These are phyloP conservation scores for Trifolium dubium DNA, from an alignment of 306 rosid species.

Conservation along the genomic window DNA sequence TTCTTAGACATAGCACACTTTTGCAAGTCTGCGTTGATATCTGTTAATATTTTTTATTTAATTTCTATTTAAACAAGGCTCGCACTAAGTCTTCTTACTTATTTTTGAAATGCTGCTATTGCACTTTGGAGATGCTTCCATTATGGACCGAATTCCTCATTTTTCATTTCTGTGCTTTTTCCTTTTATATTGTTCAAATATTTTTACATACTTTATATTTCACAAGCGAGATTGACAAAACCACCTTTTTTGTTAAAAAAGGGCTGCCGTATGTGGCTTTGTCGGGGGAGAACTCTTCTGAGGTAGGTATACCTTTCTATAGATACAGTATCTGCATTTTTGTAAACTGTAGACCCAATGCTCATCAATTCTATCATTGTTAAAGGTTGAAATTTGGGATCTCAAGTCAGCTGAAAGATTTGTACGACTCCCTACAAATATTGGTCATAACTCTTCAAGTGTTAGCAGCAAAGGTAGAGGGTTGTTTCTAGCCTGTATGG, in stretches of 20 bases:
- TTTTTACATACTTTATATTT: neutral
- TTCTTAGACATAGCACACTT: neutral
- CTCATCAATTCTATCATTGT: constrained; percentile 40
- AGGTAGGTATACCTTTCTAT: constrained; percentile 52
- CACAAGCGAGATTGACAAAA: constrained; percentile 30
- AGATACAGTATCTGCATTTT: constrained; percentile 38
- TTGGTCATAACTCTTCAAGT: constrained; percentile 45
- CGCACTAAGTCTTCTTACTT: constrained; percentile 24
- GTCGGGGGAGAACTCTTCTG: constrained; percentile 80
- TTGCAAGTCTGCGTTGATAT: constrained; percentile 16
- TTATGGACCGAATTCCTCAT: constrained; percentile 27
- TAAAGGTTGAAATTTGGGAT: constrained; percentile 97
- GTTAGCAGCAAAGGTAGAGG: constrained; percentile 63
- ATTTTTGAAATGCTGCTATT: constrained; percentile 20
- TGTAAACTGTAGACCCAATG: constrained; percentile 26
- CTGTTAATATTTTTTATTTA: neutral
- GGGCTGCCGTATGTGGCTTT: constrained; percentile 68
- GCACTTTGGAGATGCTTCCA: constrained; percentile 35
- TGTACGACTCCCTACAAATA: constrained; percentile 58
- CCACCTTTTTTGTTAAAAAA: constrained; percentile 46
- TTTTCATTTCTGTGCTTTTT: constrained; percentile 14
- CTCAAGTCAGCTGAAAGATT: constrained; percentile 71
- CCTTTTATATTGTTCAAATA: constrained; percentile 32
- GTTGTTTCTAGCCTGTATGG: constrained; percentile 37
- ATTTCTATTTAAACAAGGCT: neutral